Evolutionary conservation across 352 stramenopile species (phyloP).

Genomic region (Phytophthora nicotianae): DNA sequence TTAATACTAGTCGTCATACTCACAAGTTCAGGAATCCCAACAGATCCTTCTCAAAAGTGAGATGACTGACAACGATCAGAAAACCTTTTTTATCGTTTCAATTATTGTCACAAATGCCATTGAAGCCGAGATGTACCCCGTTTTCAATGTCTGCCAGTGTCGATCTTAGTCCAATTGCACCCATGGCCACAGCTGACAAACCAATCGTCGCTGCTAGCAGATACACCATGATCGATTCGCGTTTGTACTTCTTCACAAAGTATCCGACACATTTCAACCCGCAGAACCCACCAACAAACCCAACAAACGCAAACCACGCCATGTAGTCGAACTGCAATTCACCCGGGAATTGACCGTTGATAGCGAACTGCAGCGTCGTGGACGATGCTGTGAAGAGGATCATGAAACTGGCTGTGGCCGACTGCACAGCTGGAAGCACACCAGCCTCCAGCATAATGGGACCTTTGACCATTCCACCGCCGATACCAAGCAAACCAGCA

Average conservation of each 20-base stretch:
- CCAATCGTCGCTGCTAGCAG: constrained; percentile 70
- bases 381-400: constrained; percentile 90
- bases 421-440: constrained; percentile 88
- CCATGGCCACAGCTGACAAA: constrained; percentile 68
- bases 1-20: background rate
- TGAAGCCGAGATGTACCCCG: constrained; percentile 61
- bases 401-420: constrained; percentile 91
- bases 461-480: constrained; percentile 96
- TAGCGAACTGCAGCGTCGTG: constrained; percentile 89
- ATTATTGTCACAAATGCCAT: constrained; percentile 62
- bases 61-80: background rate
- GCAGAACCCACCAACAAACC: constrained; percentile 84
- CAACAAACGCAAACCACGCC: constrained; percentile 84
- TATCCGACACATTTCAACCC: constrained; percentile 81
- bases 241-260: constrained; percentile 90
- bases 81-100: background rate
- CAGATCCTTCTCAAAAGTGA: background rate
- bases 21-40: background rate
- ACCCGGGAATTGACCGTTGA: constrained; percentile 74
- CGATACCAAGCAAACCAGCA: constrained; percentile 94
- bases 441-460: constrained; percentile 97
- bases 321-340: constrained; percentile 91
- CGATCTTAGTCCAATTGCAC: constrained; percentile 53
- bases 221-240: constrained; percentile 81
- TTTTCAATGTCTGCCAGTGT: constrained; percentile 61